Base-by-base conservation (phyloP, 148 eudicot species). In the Nepenthes mirabilis region DNA sequence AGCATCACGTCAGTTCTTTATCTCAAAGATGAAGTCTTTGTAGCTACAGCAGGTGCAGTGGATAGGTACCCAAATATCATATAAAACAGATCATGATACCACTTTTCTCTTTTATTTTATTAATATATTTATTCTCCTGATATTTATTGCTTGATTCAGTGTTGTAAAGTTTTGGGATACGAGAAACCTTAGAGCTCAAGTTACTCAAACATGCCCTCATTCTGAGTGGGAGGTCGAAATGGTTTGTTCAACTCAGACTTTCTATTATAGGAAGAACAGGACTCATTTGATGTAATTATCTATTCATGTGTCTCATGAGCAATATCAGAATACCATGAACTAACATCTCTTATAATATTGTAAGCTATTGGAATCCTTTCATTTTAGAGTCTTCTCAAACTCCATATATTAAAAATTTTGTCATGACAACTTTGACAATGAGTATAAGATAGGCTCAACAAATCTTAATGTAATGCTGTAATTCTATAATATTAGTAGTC, bases 1-100 rank as follows among this genome's bases (percentile, higher is more conserved):
- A 85, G 95, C 56, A 83, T 91, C 59, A 91, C 97, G 48, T 91
- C 97, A 49, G 95, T 87, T 56, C 85, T 91, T n/a, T 87, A 71
- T 72, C 79, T 87, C 48, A 83, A 80, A 63, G 98, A 91, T 64
- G 96, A 82, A 72, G 62, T 85, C 61, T 83, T 90, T 12, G 60
- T 91, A 68, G 96, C 90, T 66, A 82, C 94, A 48, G 94, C 96
- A 57, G 98, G 94, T 73, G 94, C 98, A 77, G 83, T 75, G 53
- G 91, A 93, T 74, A 88, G 91, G 99, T 93, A 67, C 51, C 65
- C 53, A 54, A 49, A 60, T 34, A 50, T 47, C 34, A 52, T 53
- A 33, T 4, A 33, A 9, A 12, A 48, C 37, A 33, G 56, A 48
- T 37, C 33, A 12, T 37, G 40, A 8, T 55, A 1, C 40, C 43